Base-by-base conservation (phyloP, 1,284 basidiomycete genomes). In the Phlebopus sp. region DNA sequence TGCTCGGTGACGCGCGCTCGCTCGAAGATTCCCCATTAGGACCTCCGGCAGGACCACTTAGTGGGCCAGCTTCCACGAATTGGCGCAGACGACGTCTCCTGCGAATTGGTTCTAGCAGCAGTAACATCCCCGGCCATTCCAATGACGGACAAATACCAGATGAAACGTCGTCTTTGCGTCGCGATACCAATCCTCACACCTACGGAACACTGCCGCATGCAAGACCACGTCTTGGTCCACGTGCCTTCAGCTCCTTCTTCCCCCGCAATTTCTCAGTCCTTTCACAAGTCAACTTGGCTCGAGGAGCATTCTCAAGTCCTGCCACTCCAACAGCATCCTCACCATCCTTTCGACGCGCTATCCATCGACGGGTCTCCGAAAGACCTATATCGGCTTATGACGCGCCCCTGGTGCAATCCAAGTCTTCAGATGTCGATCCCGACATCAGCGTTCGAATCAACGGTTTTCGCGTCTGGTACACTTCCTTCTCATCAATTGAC, bases 401-500 rank as follows among this genome's bases (percentile, higher is more conserved):
- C 56, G 75, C 77, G 9, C 77, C 77, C 2, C 61, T 67, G 14
- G 59, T 50, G 25, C 58, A 50, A 34, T 53, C 63, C 31, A 64
- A 57, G 30, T 59, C 59, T 41, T 46, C 59, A 17, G 65, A 68
- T 43, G 62, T 68, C 14, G 75, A 75, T 18, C 64, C 73, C 15
- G 80, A 79, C 40, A 69, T 79, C 18, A 83, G 85, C 55, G 77
- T 83, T 37, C 79, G 79, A 57, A 82, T 84, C 36, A 95, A 95
- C 55, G 92, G 92, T 27, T 84, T 90, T 42, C 85, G 92, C 31
- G 90, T 95, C 25, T 96, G 92, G 92, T 95, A 94, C 67, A 86
- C 88, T 32, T 91, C 84, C 9, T 92, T 85, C 69, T 81, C 84
- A 1, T 86, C 84, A 34, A 83, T 91, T 51, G 92, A 95, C 66